Evolutionary conservation across 345 rosid species (phyloP).

Genomic region (Noccaea bulbosa): DNA sequence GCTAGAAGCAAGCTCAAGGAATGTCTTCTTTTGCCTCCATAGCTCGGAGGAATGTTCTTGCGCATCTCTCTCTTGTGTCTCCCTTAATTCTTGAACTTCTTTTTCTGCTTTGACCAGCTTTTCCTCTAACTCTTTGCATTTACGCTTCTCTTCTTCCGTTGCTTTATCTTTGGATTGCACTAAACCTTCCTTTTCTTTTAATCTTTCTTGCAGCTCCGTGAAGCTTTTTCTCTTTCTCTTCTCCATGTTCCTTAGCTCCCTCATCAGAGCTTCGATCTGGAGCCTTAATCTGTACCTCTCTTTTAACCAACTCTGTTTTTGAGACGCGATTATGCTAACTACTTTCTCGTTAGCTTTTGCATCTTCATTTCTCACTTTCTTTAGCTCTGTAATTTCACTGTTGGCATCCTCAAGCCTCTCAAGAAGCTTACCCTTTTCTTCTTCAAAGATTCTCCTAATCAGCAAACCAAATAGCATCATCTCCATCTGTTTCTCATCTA

Average conservation of each 20-base stretch:
- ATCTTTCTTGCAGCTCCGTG: constrained; percentile 51
- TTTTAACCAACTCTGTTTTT: constrained; percentile 80
- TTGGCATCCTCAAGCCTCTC: constrained; percentile 60
- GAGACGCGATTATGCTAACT: constrained; percentile 79
- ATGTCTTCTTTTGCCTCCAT: constrained; percentile 87
- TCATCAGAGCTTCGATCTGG: constrained; percentile 64
- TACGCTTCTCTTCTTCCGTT: constrained; percentile 59
- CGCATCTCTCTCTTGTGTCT: constrained; percentile 56
- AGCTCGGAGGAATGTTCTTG: constrained; percentile 74
- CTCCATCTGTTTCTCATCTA: constrained; percentile 61
- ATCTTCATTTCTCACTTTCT: constrained; percentile 71
- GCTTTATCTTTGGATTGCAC: constrained; percentile 60
- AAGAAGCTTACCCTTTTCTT: constrained; percentile 47
- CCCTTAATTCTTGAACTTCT: constrained; percentile 60
- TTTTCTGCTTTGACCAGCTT: constrained; percentile 54
- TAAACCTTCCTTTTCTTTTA: constrained; percentile 61
- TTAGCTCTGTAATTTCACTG: constrained; percentile 61
- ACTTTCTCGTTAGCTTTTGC: constrained; percentile 96
- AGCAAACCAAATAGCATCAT: constrained; percentile 74
- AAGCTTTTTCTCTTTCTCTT: constrained; percentile 54
- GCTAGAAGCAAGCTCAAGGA: constrained; percentile 88
- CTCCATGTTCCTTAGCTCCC: constrained; percentile 55
- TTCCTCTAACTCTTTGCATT: constrained; percentile 61
- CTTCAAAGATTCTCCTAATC: constrained; percentile 68
- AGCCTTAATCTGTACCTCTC: constrained; percentile 68